These are phyloP conservation scores for Asterophora lycoperdoides DNA, from an alignment of 768 basidiomycete species.

Conservation along the genomic window DNA sequence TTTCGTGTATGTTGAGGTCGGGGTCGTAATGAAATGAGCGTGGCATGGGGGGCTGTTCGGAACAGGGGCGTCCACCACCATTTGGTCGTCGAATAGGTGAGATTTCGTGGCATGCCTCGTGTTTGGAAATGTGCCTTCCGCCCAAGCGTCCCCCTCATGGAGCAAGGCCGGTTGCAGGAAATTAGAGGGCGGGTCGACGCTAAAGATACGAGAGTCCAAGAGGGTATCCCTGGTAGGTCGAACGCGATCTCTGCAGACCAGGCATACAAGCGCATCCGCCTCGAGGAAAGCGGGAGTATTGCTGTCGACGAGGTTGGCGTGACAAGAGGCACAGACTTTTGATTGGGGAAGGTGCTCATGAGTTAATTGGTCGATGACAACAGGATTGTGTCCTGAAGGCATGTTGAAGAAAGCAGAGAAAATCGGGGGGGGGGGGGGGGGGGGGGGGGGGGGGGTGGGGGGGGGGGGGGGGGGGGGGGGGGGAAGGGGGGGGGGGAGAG, in stretches of 20 bases:
- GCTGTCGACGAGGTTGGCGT: slow-evolving; percentile 36
- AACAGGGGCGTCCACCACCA: slow-evolving; percentile 26
- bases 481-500: too few species aligned
- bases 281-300: slow-evolving; percentile 21
- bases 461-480: too few species aligned
- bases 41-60: slow-evolving; percentile 15
- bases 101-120: slow-evolving; percentile 26
- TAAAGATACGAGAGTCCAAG: slow-evolving; percentile 14
- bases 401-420: slow-evolving; percentile 29
- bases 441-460: too few species aligned
- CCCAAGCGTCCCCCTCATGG: slow-evolving; percentile 8
- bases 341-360: slow-evolving; percentile 30
- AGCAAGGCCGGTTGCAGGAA: slow-evolving; percentile 20
- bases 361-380: slow-evolving; percentile 20
- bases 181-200: slow-evolving; percentile 26
- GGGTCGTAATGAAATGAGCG: slow-evolving; percentile 12
- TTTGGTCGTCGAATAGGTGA: slow-evolving; percentile 30
- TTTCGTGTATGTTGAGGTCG: slow-evolving; percentile 19
- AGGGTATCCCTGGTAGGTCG: slow-evolving; percentile 21
- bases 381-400: slow-evolving; percentile 48
- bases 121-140: slow-evolving; percentile 21
- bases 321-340: slow-evolving; percentile 44
- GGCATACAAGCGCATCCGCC: slow-evolving; percentile 40
- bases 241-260: slow-evolving; percentile 41
- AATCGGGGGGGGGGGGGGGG: too few species aligned